A percentile compares a stretch with the other conserved stretches of the same genome.
Conservation (phyloP, 2,329 filamentous ascomycete genomes). For the Nigrospora sphaerica region DNA sequence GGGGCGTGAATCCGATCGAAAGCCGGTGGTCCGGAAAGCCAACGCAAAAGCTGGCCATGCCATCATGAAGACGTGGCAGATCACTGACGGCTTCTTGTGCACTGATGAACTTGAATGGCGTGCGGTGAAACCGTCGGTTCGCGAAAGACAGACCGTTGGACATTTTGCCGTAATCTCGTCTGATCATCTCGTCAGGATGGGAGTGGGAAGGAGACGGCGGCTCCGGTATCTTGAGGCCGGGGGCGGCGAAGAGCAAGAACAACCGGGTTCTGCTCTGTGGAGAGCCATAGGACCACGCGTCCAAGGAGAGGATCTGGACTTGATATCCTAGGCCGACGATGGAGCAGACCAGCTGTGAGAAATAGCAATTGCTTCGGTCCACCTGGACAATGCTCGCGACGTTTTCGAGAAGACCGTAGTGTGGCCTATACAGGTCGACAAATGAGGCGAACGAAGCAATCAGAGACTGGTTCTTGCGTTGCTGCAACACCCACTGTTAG, state of each 20-base stretch:
- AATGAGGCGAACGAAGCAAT: constrained; percentile 70
- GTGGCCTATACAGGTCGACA: constrained; percentile 66
- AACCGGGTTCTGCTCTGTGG: constrained; percentile 60
- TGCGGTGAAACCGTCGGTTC: constrained; percentile 37
- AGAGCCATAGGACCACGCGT: constrained; percentile 63
- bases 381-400: constrained; percentile 57
- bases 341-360: constrained; percentile 66
- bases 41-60: constrained; percentile 54
- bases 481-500: constrained; percentile 21
- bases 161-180: constrained; percentile 44
- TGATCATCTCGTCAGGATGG: constrained; percentile 33
- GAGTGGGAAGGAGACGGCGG: constrained; percentile 56
- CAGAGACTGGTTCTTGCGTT: constrained; percentile 66
- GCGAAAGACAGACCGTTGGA: constrained; percentile 56
- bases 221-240: constrained; percentile 49
- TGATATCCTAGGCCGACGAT: constrained; percentile 76
- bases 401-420: constrained; percentile 74
- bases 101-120: constrained; percentile 53
- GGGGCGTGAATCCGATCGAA: constrained; percentile 28
- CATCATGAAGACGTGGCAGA: constrained; percentile 57
- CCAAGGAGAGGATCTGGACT: constrained; percentile 57
- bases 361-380: constrained; percentile 52
- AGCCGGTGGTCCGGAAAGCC: constrained; percentile 61
- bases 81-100: constrained; percentile 48
- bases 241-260: constrained; percentile 66